Evolutionary conservation across 2,329 filamentous ascomycete genomes (phyloP).

Genomic region (Calycina marina): DNA sequence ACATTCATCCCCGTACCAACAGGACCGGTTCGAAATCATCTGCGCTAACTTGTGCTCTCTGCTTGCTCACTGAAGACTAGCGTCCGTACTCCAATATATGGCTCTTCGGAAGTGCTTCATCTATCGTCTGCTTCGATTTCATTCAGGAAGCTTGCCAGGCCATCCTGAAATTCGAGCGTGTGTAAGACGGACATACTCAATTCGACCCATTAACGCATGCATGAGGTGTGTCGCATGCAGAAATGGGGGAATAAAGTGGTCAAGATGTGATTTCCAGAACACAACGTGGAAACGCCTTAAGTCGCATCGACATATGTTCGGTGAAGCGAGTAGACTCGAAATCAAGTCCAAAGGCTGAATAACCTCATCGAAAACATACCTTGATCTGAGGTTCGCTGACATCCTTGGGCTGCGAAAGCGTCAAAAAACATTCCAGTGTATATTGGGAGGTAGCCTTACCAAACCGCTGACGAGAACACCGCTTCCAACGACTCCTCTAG

Average conservation of each 20-base stretch:
- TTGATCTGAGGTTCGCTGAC: constrained; percentile 96
- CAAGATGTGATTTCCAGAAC: no score
- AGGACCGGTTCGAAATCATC: no score
- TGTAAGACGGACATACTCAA: constrained; percentile 44
- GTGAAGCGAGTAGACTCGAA: constrained; percentile 43
- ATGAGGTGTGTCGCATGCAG: no score
- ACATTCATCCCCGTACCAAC: no score
- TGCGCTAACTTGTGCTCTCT: no score
- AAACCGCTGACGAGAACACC: constrained; percentile 99
- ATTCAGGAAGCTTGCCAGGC: constrained; percentile 39
- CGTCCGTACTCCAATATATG: no score
- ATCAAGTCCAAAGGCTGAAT: constrained; percentile 53
- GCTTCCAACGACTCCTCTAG: constrained; percentile 34
- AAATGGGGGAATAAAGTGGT: no score
- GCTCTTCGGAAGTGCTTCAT: no score
- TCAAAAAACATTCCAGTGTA: no score
- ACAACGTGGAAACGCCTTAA: no score
- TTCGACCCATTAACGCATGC: constrained; percentile 30
- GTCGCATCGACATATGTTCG: constrained; percentile 17
- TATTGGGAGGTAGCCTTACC: constrained; percentile 37
- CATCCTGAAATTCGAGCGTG: constrained; percentile 26
- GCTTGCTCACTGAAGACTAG: no score
- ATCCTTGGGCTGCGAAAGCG: constrained; percentile 64
- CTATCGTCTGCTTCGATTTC: no score
- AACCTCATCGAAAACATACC: constrained; percentile 96